Percentiles rank a stretch among this genome's conserved stretches.
Evolutionary conservation across 495 filamentous ascomycete species (phyloP).

Genomic region (Neurospora sp.): DNA sequence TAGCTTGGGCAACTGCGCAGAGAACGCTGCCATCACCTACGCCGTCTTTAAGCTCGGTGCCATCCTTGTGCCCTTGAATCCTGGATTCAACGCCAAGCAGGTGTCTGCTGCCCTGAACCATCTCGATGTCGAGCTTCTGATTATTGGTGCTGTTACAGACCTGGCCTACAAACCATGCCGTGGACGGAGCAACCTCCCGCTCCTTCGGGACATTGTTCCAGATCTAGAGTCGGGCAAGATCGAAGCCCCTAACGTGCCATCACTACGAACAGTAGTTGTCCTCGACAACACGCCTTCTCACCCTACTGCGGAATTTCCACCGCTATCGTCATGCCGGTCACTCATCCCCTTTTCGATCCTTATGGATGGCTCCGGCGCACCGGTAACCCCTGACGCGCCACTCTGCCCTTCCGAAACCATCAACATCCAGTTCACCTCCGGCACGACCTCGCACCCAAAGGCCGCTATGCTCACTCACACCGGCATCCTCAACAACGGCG

Average conservation of each 20-base stretch:
- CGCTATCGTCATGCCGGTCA: slow-evolving; percentile 9
- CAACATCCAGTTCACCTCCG: slow-evolving; percentile 96
- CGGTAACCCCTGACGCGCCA: slow-evolving; percentile 30
- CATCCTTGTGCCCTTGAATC: slow-evolving; percentile 86
- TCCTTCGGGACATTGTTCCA: slow-evolving; percentile 56
- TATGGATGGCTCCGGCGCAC: slow-evolving; percentile 27
- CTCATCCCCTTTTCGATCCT: slow-evolving; percentile 48
- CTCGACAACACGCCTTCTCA: slow-evolving; percentile 69
- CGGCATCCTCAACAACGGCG: slow-evolving; percentile 84
- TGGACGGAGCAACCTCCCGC: slow-evolving; percentile 58
- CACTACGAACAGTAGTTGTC: slow-evolving; percentile 58
- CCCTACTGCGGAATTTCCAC: slow-evolving; percentile 20
- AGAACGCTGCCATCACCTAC: slow-evolving; percentile 75
- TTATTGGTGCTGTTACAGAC: slow-evolving; percentile 81
- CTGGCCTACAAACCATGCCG: slow-evolving; percentile 65
- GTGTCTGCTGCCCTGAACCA: slow-evolving; percentile 69
- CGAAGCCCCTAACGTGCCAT: slow-evolving; percentile 56
- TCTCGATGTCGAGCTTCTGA: slow-evolving; percentile 61
- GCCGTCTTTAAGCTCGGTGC: slow-evolving; percentile 88
- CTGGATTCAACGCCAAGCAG: slow-evolving; percentile 74
- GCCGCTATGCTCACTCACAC: slow-evolving; percentile 81
- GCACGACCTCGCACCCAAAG: slow-evolving; percentile 84
- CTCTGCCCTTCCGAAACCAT: slow-evolving; percentile 63
- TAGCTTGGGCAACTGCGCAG: slow-evolving; percentile 73
- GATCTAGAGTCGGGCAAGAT: slow-evolving; percentile 44